Evolutionary conservation across 2,329 filamentous ascomycete genomes (phyloP), one percentile per base, ranked within the genome.

Genomic region (Purpureocillium lavendulum): DNA sequence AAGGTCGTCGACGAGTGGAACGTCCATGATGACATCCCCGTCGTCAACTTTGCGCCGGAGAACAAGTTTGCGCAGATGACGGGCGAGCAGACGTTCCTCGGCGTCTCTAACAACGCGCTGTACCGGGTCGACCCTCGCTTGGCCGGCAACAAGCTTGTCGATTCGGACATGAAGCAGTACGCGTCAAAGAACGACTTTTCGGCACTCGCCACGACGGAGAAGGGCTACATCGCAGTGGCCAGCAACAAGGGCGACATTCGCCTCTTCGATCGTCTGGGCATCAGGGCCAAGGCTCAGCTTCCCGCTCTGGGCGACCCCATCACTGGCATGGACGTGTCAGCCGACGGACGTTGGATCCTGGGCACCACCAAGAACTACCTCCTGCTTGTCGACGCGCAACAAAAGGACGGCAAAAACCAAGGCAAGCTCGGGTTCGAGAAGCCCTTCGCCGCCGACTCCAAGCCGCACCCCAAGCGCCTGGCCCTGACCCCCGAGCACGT

Each of bases 1-100:
- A 97, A 96, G 66, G 86, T 98, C 29, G 88, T 97, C 2, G 92
- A 98, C 55, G 92, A 98, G 62, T 98, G 92, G 92, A 95, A 95
- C 52, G 77, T 98, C 12, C 90, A 98, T 56, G 90, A 98, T 46
- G 87, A 97, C 57, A 96, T 98, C 40, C 83, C 87, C 0, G 86
- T 97, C 45, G 80, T 86, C 40, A 92, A 82, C 9, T 97, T 97
- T 62, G 87, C 87, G 0, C 92, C 92, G 0, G 89, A 96, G 61
- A 95, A 83, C 75, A 98, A 98, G 77, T 98, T 96, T 55, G 82
- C 92, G 1, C 92, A 98, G 67, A 95, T 94, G 84, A 96, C 88
- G 1, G 80, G 82, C 43, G 88, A 95, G 57, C 88, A 95, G 55
- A 94, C 92, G 0, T 97, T 98, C 71, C 69, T 98, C 9, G 92